Base-by-base conservation (phyloP, 1,284 basidiomycete species). In the Inonotus obliquus region DNA sequence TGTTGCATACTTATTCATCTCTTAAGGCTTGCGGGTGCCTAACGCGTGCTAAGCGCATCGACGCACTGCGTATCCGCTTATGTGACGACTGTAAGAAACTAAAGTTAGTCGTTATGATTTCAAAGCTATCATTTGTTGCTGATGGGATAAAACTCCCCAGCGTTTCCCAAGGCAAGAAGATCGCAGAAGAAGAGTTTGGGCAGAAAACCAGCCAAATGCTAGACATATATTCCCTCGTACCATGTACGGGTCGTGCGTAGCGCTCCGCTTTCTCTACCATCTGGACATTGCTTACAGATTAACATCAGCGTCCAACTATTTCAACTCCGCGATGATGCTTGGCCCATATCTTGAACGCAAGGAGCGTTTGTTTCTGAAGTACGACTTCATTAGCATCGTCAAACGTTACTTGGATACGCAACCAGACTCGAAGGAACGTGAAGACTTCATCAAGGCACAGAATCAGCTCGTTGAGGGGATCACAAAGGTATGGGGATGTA, bases 71-170 rank as follows among this genome's bases (percentile, higher is more conserved):
- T n/a, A 53, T 59, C 23, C 57, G 57, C n/a, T 38, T 59, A 27
- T 59, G 57, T 38, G 39, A 59, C 5, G 57, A 48, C 10, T 59
- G 57, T 35, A 10, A 21, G 9, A 53, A 53, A 37, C n/a, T 53
- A 21, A 51, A 59, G 57, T 59, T 13, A 6, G 37, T 37, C 6
- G 10, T 21, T 10, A 11, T 54, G 1, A 23, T n/a, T 35, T 2
- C 13, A 2, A 32, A 39, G 10, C 13, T n/a, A 9, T 7, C 4
- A 9, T 23, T 27, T 21, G n/a, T 49, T 1, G n/a, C 9, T 49
- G 7, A 23, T 14, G 21, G n/a, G 25, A 29, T 35, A 7, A 37
- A 27, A n/a, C 14, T n/a, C 4, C 29, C 17, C 37, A 55, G 54
- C 37, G 17, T 55, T 21, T 3, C 41, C 23, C 54, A 25, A 38